phyloP scores from a whole-genome alignment of 306 rosid genomes.

The Cercis canadensis region DNA sequence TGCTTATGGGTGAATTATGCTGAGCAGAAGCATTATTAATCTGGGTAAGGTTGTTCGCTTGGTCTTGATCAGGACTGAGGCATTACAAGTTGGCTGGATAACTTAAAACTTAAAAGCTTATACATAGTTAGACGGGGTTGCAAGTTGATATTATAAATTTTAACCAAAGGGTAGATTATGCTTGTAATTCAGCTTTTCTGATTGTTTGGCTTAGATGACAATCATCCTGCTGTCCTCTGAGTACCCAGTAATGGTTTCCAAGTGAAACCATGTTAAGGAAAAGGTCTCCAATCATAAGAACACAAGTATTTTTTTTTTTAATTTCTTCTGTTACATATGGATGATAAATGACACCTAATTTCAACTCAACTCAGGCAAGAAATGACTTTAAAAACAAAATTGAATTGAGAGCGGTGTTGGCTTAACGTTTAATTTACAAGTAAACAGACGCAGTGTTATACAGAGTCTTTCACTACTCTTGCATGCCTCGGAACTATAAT shows the following conservation, averaged over 20 bases:
- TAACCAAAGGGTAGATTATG: no score
- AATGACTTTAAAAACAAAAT: constrained; percentile 27
- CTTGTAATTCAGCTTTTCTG: no score
- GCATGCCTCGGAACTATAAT: constrained; percentile 37
- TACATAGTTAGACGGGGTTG: no score
- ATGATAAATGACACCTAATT: constrained; percentile 28
- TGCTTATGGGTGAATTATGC: no score
- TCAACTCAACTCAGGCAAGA: constrained; percentile 5
- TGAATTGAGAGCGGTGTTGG: constrained; percentile 26
- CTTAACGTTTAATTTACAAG: constrained; percentile 42
- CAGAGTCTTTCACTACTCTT: constrained; percentile 34
- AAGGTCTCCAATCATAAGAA: background rate
- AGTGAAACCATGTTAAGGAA: background rate
- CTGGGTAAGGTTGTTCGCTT: no score
- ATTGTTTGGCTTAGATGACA: no score
- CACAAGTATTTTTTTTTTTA: background rate
- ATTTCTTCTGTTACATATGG: background rate
- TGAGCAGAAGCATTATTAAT: no score
- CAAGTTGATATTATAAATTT: no score
- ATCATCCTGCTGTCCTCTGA: no score
- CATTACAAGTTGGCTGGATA: no score
- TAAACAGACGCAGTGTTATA: constrained; percentile 10
- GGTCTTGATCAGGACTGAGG: no score
- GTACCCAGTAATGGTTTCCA: background rate
- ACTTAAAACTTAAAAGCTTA: no score